Base-by-base conservation (phyloP, 805 yeast species). In the Myxozyma monticola region DNA sequence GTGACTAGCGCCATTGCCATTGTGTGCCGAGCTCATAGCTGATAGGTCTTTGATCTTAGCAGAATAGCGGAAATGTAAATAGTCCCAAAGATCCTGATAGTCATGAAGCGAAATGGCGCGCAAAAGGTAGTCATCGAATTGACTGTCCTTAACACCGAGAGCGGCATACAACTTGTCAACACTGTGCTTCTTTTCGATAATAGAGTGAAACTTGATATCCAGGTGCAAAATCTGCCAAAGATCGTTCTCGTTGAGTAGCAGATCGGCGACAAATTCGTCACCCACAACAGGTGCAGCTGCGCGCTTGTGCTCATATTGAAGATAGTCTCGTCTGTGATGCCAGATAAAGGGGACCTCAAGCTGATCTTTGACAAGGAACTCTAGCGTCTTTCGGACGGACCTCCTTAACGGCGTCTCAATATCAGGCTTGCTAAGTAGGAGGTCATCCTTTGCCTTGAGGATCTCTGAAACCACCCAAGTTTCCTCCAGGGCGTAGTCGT, bases 321-420 rank as follows among this genome's bases (percentile, higher is more conserved):
- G 73, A 65, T 86, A 88, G 68, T 93, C 98, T 69, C 95, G 86
- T 67, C 98, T 85, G 65, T 89, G 96, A 22, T 89, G 85, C 86
- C 96, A 89, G 54, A 93, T 89, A 62, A 89, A 87, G 9, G 99
- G 98, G 4, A 91, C 96, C 66, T 93, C 99, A 57, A 85, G 76
- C 51, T 83, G 76, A 42, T 90, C 95, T 60, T 80, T 81, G 12
- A 89, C 76, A 26, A 93, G 72, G 81, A 89, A 63, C 75, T 86
- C 62, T 78, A 83, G 38, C 76, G 87, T 68, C 78, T 81, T 62
- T 10, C 80, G 79, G 5, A 93, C 86, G 1, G 96, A 84, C 33
- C 74, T 77, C 48, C 74, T 74, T 68, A 88, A 85, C 14, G 60
- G 52, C 10, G 37, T 40, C 17, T 84, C 57, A 25, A 68, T 71